These are phyloP conservation scores for Scytalidium lignicola DNA, from an alignment of 2,329 filamentous ascomycete genomes.

Conservation along the genomic window DNA sequence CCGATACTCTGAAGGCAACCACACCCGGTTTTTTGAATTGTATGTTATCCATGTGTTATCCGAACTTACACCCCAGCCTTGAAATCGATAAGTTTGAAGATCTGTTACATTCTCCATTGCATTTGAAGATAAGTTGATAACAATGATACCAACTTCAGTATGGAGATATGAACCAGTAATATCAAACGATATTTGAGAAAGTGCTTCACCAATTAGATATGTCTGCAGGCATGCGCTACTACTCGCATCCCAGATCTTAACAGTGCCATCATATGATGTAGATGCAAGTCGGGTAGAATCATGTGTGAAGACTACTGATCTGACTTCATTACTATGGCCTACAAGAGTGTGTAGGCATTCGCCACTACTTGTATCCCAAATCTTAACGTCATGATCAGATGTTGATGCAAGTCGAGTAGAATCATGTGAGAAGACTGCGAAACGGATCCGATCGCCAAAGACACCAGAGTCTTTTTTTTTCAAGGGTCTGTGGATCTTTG, in stretches of 20 bases:
- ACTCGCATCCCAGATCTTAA: conserved; percentile 85
- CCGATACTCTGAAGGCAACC: conserved; percentile 1
- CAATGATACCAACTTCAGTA: neutral
- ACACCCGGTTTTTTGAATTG: neutral
- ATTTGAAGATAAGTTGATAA: neutral
- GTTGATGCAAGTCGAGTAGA: conserved; percentile 69
- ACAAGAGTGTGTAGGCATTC: conserved; percentile 25
- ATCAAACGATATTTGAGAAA: conserved; percentile 5
- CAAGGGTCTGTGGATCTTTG: conserved; percentile 69
- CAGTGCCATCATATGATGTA: conserved; percentile 62
- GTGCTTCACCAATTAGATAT: conserved; percentile 31
- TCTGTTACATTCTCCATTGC: neutral
- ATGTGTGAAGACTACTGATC: conserved; percentile 5
- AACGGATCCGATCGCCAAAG: conserved; percentile 83
- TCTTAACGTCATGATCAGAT: conserved; percentile 45
- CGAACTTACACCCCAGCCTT: neutral
- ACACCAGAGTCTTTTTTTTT: conserved; percentile 66
- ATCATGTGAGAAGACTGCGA: conserved; percentile 82
- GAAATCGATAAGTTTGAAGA: neutral
- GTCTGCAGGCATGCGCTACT: conserved; percentile 80
- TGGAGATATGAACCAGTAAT: conserved; percentile 1
- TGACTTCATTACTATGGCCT: conserved; percentile 33
- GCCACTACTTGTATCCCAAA: conserved; percentile 25
- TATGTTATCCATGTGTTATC: conserved; percentile 1
- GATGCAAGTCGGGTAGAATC: conserved; percentile 11